Evolutionary conservation across 345 rosid genomes (phyloP).

Genomic region (Bruguiera parviflora): DNA sequence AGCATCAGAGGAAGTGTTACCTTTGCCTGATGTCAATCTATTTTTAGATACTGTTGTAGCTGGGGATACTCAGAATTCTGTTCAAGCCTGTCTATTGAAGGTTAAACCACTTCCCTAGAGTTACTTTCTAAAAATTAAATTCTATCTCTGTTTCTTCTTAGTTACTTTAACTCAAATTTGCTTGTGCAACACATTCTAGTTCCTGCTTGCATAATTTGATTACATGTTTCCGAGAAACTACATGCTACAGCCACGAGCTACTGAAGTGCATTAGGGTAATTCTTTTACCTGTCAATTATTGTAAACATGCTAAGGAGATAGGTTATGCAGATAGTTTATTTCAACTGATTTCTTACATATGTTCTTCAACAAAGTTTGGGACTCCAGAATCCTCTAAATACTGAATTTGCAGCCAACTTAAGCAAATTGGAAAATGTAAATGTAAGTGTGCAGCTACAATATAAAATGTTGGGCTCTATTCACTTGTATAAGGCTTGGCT

Average conservation of each 20-base stretch:
- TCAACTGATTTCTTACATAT: background rate
- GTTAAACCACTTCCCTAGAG: conserved; percentile 23
- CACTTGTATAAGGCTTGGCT: background rate
- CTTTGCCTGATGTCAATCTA: conserved; percentile 44
- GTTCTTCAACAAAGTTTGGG: background rate
- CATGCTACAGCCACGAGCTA: background rate
- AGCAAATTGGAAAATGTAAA: background rate
- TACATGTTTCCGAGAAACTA: background rate
- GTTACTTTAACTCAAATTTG: background rate
- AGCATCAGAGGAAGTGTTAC: conserved; percentile 71
- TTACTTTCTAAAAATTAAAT: conserved; percentile 1
- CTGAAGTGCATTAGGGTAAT: background rate
- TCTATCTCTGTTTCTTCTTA: background rate
- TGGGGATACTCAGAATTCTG: conserved; percentile 52
- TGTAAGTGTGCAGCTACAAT: too few species aligned
- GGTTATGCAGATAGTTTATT: background rate
- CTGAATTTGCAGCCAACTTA: background rate
- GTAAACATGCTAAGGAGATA: background rate
- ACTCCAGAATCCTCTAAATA: background rate
- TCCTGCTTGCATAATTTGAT: background rate
- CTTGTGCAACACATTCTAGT: background rate
- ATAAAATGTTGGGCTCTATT: too few species aligned
- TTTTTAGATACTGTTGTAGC: conserved; percentile 43
- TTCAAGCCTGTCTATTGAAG: conserved; percentile 54
- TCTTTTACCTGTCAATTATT: too few species aligned